These are phyloP conservation scores for Fragaria nilgerrensis DNA, from an alignment of 306 rosid genomes.

Conservation along the genomic window DNA sequence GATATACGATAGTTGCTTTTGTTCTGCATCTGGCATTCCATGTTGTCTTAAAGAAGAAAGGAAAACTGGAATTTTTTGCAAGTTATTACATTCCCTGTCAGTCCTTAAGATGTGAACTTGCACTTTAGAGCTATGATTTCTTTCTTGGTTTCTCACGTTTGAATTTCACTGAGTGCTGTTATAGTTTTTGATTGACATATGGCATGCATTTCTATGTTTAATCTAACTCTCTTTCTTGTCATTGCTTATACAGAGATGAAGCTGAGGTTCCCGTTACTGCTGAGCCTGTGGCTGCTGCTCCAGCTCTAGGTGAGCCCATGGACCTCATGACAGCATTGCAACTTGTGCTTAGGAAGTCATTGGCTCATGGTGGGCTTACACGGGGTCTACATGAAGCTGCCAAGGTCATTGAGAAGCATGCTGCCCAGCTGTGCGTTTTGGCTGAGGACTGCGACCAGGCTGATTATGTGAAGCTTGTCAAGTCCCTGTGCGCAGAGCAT, in stretches of 20 bases:
- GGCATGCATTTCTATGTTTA: neutral
- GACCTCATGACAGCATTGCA: constrained; percentile 56
- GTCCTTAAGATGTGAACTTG: neutral
- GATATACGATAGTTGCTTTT: neutral
- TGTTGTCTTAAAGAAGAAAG: neutral
- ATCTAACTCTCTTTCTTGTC: neutral
- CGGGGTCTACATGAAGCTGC: constrained; percentile 78
- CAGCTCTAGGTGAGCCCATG: constrained; percentile 41
- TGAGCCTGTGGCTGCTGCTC: constrained; percentile 23
- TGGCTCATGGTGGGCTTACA: constrained; percentile 75
- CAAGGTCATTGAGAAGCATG: constrained; percentile 67
- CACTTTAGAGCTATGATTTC: neutral
- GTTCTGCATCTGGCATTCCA: neutral
- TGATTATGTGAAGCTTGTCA: constrained; percentile 69
- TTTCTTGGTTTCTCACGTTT: neutral
- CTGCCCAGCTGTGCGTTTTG: constrained; percentile 70
- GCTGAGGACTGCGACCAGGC: constrained; percentile 82
- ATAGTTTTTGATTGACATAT: too few species aligned
- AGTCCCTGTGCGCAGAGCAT: constrained; percentile 76
- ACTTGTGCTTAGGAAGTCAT: constrained; percentile 73
- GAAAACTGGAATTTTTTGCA: neutral
- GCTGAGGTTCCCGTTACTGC: constrained; percentile 25
- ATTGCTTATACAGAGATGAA: constrained; percentile 30
- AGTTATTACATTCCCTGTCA: neutral
- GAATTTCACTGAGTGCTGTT: neutral